Evolutionary conservation across 1,284 basidiomycete species (phyloP), one percentile per base, ranked within the genome.

Genomic region (Fistulinella cinereoalba): DNA sequence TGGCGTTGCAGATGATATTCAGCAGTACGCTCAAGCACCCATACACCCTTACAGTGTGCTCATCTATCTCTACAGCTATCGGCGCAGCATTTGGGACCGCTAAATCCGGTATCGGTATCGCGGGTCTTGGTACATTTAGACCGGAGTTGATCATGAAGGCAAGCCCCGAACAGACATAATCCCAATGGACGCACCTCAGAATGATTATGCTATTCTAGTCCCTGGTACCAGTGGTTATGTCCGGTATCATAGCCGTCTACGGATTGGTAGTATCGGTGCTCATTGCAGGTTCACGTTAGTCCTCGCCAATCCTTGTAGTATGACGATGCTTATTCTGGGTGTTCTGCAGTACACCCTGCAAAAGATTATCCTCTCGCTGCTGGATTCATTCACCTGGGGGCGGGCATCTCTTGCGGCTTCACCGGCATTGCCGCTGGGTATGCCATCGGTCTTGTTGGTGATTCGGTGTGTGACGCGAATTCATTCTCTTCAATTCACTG

Each of bases 131-230:
- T 56, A 86, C 88, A 49, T 94, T 98, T 71, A 90, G 80, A 64
- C 96, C 96, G 49, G 95, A 99, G 61, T 78, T 98, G 54, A 90
- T 99, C 67, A 99, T 99, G 96, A 99, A 92, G 81, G 92, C 87
- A 58, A 60, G 80, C 39, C 38, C 27, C 19, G 15, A 24, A 25
- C 19, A 21, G 15, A 32, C 9, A 22, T 19, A 7, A 6, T 31
- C 2, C 27, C 11, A n/a, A n/a, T n/a, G 47, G 27, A 25, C 28
- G 9, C 27, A 2, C 10, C 37, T 49, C 29, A 57, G 15, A 33
- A 16, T 28, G 40, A 41, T 39, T 15, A 19, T 18, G 16, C 44
- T 23, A n/a, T 16, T 8, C 45, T 44, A 68, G 63, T 65, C 65
- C 24, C 49, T 65, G 19, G 62, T 65, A 1, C 63, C 63, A 5